Base-by-base conservation (phyloP, 371 early-diverging fungal species). In the Mucor lusitanicus region DNA sequence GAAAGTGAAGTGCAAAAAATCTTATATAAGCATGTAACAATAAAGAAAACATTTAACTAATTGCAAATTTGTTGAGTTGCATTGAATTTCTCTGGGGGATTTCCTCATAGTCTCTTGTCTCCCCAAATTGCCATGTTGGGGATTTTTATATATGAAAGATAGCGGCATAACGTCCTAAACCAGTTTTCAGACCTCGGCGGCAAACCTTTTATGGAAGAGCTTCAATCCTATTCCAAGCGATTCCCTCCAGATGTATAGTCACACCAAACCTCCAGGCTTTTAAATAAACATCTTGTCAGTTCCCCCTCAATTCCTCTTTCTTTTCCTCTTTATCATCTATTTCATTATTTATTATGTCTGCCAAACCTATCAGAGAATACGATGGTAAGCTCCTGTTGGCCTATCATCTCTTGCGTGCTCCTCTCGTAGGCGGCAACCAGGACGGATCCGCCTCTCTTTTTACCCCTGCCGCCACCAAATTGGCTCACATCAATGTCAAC, bases 281-380 rank as follows among this genome's bases (percentile, higher is more conserved):
- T 56, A 64, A 59, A 37, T 59, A 21, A 33, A 56, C 56, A 32
- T 33, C 44, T 64, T 57, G 61, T 53, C 39, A 53, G n/a, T 61
- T 23, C 27, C 53, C 48, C 55, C 54, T 67, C 61, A 59, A 37
- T 61, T 48, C 58, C 61, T 61, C 37, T 48, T 42, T 57, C 42
- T 50, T 44, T 48, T 5, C 25, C 21, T 59, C 32, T 13, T 64
- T 48, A 25, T 64, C 19, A 12, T 44, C 42, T 53, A 27, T 27
- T 58, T 44, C 17, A 32, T 39, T 13, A 42, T 17, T 39, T 27
- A 57, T 46, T 65, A 97, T 97, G 97, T 96, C 96, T 65, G 97
- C 97, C 72, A 97, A 97, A 82, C 91, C 99, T 58, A 92, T 98
- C 70, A 90, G 95, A 74, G 99, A 98, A 85, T 97, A 90, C 82